These are phyloP conservation scores for Logfia minima DNA, from an alignment of 129 eudicot genomes.

Conservation along the genomic window DNA sequence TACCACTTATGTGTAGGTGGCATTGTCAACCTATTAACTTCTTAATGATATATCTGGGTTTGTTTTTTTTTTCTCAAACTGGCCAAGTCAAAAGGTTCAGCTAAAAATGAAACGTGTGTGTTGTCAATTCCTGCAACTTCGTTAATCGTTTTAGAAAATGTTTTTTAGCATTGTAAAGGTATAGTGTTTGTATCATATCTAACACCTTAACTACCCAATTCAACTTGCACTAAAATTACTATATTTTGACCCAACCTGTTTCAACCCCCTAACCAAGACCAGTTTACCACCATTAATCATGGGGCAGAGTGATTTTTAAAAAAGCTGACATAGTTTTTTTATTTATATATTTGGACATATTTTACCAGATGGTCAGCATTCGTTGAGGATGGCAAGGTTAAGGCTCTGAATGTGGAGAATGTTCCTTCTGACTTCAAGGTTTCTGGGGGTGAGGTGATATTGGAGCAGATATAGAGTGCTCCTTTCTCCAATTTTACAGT, in stretches of 20 bases:
- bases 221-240: background rate
- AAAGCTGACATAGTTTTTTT: background rate
- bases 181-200: background rate
- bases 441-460: constrained; percentile 80
- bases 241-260: background rate
- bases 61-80: background rate
- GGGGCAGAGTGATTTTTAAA: background rate
- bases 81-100: background rate
- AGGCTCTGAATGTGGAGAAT: constrained; percentile 81
- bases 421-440: constrained; percentile 93
- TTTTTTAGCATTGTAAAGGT: background rate
- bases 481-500: background rate
- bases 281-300: background rate
- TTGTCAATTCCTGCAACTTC: too few species aligned
- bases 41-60: background rate
- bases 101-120: background rate
- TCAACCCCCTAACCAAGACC: background rate
- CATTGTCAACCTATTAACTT: background rate
- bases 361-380: constrained; percentile 88
- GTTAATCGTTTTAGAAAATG: too few species aligned
- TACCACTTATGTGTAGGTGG: background rate
- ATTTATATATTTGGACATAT: background rate
- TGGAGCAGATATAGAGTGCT: constrained; percentile 58
- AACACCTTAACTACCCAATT: background rate
- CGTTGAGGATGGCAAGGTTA: constrained; percentile 86